These are phyloP conservation scores for Phellinidium pouzarii DNA, from an alignment of 1,284 basidiomycete genomes.

Conservation along the genomic window DNA sequence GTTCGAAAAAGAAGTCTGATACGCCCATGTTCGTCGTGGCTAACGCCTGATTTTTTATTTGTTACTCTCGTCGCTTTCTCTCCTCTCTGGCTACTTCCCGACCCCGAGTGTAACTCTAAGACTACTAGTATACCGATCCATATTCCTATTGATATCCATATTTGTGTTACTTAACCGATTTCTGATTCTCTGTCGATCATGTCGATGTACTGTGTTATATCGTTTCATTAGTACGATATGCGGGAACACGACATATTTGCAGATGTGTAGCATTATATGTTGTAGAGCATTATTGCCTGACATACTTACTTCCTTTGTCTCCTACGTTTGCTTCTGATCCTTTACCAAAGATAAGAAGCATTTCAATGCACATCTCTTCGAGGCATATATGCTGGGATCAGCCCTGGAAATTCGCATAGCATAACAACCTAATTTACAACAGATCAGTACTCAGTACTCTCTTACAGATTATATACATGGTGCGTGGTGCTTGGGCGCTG, in stretches of 20 bases:
- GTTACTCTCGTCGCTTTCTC: background rate
- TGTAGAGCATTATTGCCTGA: slow-evolving; percentile 5
- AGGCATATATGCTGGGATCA: too few species aligned
- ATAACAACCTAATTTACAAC: too few species aligned
- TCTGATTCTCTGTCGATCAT: background rate
- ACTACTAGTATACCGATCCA: background rate
- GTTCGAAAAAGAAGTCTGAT: slow-evolving; percentile 10
- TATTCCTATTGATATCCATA: slow-evolving; percentile 2
- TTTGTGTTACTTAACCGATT: background rate
- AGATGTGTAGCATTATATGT: slow-evolving; percentile 12
- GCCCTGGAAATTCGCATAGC: too few species aligned
- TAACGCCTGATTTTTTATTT: slow-evolving; percentile 1
- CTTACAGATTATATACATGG: too few species aligned
- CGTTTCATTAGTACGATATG: background rate
- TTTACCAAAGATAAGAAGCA: background rate
- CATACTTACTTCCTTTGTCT: background rate
- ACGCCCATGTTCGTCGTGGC: slow-evolving; percentile 1
- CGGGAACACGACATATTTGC: background rate
- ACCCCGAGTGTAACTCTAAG: background rate
- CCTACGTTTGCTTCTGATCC: background rate
- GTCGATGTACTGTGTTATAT: background rate
- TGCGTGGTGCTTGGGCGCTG: background rate
- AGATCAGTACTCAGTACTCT: too few species aligned
- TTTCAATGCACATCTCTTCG: background rate
- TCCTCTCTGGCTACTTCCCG: background rate